Conservation (phyloP, 768 basidiomycete genomes). For the Termitomyces sp. region DNA sequence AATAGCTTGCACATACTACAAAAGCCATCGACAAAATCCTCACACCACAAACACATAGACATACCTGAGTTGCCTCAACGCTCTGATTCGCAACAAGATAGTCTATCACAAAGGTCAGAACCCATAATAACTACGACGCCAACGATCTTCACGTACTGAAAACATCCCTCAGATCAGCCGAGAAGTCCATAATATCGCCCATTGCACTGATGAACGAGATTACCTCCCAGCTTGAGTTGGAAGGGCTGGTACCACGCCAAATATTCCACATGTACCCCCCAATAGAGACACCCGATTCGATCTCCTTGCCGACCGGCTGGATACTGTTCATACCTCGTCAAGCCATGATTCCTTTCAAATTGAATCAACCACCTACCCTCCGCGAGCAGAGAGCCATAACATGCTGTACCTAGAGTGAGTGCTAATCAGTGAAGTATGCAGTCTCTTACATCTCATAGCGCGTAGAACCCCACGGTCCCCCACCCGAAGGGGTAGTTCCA, state of each 20-base stretch:
- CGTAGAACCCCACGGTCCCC: constrained; percentile 42
- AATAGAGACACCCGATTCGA: constrained; percentile 34
- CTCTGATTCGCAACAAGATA: constrained; percentile 45
- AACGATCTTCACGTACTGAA: constrained; percentile 51
- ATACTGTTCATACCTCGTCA: constrained; percentile 33
- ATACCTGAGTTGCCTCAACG: constrained; percentile 43
- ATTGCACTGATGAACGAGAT: constrained; percentile 48
- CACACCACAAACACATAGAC: too few species aligned
- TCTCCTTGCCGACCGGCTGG: constrained; percentile 50
- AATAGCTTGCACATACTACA: constrained; percentile 50
- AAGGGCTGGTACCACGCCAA: constrained; percentile 53
- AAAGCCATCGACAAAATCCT: not conserved
- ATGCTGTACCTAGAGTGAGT: constrained; percentile 32
- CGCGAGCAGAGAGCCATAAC: constrained; percentile 58
- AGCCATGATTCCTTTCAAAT: not conserved
- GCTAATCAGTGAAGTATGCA: not conserved
- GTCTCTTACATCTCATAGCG: constrained; percentile 49
- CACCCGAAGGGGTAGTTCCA: constrained; percentile 41
- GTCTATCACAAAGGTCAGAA: too few species aligned
- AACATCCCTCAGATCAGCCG: constrained; percentile 49
- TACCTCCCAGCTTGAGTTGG: constrained; percentile 55
- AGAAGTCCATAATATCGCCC: constrained; percentile 49
- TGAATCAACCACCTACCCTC: too few species aligned
- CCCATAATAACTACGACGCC: too few species aligned
- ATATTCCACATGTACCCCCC: constrained; percentile 54